Conservation (phyloP, 140 eudicot genomes). For the Cichorium intybus region DNA sequence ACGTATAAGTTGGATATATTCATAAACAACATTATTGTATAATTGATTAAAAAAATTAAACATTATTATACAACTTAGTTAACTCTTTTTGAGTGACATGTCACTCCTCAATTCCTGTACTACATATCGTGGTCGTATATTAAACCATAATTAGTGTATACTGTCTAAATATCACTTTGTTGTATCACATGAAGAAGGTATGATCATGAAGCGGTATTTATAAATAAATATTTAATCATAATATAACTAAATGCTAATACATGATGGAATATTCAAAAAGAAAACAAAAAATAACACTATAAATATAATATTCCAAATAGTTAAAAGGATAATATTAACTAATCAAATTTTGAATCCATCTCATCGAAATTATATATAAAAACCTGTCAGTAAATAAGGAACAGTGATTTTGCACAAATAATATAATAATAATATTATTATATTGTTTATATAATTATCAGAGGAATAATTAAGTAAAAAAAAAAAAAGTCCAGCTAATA, state of each 20-base stretch:
- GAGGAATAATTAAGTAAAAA: not conserved
- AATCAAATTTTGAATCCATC: constrained; percentile 8
- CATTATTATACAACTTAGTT: too few relatives aligned
- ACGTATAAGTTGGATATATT: too few relatives aligned
- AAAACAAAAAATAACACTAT: constrained; percentile 12
- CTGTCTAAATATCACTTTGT: too few relatives aligned
- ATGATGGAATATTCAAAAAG: constrained; percentile 15
- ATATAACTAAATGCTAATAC: not conserved
- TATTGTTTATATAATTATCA: not conserved
- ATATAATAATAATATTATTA: not conserved
- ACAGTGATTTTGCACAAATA: not conserved
- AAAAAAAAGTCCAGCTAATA: constrained; percentile 30
- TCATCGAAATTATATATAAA: not conserved
- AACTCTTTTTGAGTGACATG: too few relatives aligned
- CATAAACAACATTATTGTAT: too few relatives aligned
- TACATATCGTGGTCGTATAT: too few relatives aligned
- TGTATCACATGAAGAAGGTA: not conserved
- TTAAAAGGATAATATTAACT: not conserved
- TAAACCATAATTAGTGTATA: too few relatives aligned
- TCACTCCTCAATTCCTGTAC: too few relatives aligned
- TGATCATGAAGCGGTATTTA: constrained; percentile 18
- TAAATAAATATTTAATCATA: not conserved
- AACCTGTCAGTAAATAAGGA: not conserved
- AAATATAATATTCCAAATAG: constrained; percentile 1
- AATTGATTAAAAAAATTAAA: too few relatives aligned